Evolutionary conservation across 2,329 filamentous ascomycete genomes (phyloP).

Genomic region (Spiromastix sp.): DNA sequence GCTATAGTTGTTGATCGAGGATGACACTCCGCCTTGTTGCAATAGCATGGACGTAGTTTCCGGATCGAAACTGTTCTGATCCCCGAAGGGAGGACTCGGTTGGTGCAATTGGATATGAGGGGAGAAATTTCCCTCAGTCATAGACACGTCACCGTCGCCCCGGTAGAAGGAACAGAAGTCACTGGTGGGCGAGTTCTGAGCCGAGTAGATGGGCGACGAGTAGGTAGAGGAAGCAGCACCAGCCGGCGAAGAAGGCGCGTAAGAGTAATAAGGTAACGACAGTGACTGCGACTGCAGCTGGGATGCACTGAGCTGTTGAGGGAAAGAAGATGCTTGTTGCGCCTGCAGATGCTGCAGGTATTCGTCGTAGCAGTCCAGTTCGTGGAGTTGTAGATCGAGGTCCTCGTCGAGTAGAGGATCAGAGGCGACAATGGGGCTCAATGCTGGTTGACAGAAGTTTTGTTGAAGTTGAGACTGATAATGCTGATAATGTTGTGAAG

Average conservation of each 20-base stretch:
- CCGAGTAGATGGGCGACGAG: conserved; percentile 10
- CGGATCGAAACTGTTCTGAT: conserved; percentile 13
- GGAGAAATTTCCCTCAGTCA: conserved; percentile 14
- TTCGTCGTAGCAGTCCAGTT: too few species aligned
- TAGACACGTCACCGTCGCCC: conserved; percentile 8
- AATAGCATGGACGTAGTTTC: conserved; percentile 29
- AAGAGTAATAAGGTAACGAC: conserved; percentile 2
- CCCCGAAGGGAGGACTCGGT: conserved; percentile 19
- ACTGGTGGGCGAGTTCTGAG: conserved; percentile 11
- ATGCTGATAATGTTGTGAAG: too few species aligned
- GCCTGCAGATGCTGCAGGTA: conserved; percentile 5
- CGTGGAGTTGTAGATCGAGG: conserved; percentile 5
- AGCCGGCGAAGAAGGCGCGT: conserved; percentile 1
- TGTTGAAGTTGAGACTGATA: too few species aligned
- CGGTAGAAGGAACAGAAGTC: conserved; percentile 10
- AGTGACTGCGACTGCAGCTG: conserved; percentile 8
- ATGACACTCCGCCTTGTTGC: conserved; percentile 19
- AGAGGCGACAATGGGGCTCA: too few species aligned
- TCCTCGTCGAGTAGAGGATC: neutral
- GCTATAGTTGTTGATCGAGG: conserved; percentile 6
- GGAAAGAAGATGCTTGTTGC: conserved; percentile 7
- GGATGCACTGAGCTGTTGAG: conserved; percentile 5
- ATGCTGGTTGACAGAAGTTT: too few species aligned
- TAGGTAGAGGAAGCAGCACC: conserved; percentile 7
- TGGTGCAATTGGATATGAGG: conserved; percentile 18